Evolutionary conservation across 1,139 yeast genomes (phyloP).

Genomic region (Blastobotrys ciferrii): DNA sequence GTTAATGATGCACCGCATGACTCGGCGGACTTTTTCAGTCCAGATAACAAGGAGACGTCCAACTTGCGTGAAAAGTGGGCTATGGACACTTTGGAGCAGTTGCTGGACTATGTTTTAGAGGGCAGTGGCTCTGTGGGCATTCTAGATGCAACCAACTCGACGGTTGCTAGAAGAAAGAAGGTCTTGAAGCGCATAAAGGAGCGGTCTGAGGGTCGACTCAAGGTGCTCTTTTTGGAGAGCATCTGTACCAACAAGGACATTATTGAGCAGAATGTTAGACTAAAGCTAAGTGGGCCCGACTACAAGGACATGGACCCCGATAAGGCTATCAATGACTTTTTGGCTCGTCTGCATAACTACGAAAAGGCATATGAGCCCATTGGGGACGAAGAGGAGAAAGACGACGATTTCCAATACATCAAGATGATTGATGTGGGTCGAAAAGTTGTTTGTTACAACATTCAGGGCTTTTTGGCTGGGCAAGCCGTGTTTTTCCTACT

Average conservation of each 20-base stretch:
- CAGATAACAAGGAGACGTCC: conserved; percentile 65
- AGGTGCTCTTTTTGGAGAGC: conserved; percentile 82
- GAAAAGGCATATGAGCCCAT: conserved; percentile 89
- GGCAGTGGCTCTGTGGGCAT: conserved; percentile 93
- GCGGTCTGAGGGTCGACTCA: conserved; percentile 69
- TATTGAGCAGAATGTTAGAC: conserved; percentile 75
- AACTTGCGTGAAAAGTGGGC: conserved; percentile 91
- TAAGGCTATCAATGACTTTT: conserved; percentile 75
- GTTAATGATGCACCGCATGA: conserved; percentile 3
- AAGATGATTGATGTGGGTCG: conserved; percentile 96
- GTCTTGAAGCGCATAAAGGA: conserved; percentile 69
- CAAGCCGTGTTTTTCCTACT: conserved; percentile 88
- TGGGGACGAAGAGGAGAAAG: conserved; percentile 60
- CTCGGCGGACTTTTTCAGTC: conserved; percentile 82
- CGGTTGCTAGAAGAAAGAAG: conserved; percentile 64
- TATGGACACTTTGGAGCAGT: conserved; percentile 82
- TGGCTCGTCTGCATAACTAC: conserved; percentile 76
- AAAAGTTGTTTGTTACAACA: conserved; percentile 86
- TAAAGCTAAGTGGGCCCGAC: conserved; percentile 92
- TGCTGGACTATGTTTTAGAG: conserved; percentile 72
- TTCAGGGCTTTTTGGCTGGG: conserved; percentile 89
- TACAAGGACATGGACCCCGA: conserved; percentile 83
- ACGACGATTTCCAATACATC: conserved; percentile 72
- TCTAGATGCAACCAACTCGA: conserved; percentile 89
- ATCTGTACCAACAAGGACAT: conserved; percentile 77